Evolutionary conservation across 495 filamentous ascomycete species (phyloP), one percentile per base, ranked within the genome.

Genomic region (Aspergillus asperescens): DNA sequence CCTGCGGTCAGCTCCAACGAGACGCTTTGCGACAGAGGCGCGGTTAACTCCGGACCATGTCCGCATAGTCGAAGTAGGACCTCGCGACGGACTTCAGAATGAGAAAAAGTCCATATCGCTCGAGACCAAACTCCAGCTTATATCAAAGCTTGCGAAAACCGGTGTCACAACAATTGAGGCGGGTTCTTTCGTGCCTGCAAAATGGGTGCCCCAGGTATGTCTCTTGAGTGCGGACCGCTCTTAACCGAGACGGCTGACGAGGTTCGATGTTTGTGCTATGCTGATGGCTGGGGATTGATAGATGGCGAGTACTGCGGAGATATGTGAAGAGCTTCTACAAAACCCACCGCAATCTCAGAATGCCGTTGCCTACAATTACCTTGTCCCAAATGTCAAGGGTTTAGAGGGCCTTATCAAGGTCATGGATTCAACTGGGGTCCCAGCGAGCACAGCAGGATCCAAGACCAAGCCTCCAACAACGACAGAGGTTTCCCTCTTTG

Each of bases 131-230:
- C 78, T 97, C 29, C 82, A 95, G 54, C 69, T 97, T 49, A 86
- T 96, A 43, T 74, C 84, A 56, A 77, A 81, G 50, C 73, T 98
- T 35, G 87, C 90, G n/a, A 81, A 80, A 59, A 93, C 92, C 0
- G 93, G 93, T 0, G 73, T 98, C 18, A 79, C 77, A 4, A 87
- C 85, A 38, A 96, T 98, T 56, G 93, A 98, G 68, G 93, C 93
- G 19, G 93, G 93, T 2, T 90, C 89, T 3, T 98, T 98, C 66
- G 92, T 97, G 7, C 80, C 87, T 44, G 91, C 90, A 7, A 96
- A 95, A 87, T 97, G 93, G 93, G 90, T 96, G 18, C 93, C 93
- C 23, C 94, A 96, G 80, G 90, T 93, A 66, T 55, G 70, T 34
- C 28, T 19, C 15, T n/a, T 15, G 7, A 4, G 1, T 2, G 37